Evolutionary conservation across 2,329 filamentous ascomycete species (phyloP).

Genomic region (Tolypocladium guangdongense): DNA sequence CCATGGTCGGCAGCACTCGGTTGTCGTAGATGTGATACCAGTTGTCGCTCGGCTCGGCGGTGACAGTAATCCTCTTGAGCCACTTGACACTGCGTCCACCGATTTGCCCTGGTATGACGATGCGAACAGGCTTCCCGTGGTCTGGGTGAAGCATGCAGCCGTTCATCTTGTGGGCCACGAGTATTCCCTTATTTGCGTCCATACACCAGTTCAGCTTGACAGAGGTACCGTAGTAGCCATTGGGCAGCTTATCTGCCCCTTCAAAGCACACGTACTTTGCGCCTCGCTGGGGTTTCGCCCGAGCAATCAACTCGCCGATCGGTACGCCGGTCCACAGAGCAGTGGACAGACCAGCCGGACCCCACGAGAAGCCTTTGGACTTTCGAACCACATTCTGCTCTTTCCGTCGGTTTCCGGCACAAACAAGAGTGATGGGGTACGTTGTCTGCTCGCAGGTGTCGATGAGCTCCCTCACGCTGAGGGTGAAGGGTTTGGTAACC

Average conservation of each 20-base stretch:
- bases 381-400: slow-evolving; percentile 88
- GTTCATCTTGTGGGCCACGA: slow-evolving; percentile 88
- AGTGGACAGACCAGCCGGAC: slow-evolving; percentile 74
- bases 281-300: slow-evolving; percentile 54
- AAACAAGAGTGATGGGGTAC: slow-evolving; percentile 79
- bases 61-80: slow-evolving; percentile 72
- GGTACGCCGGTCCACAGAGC: slow-evolving; percentile 78
- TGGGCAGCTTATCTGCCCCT: slow-evolving; percentile 78
- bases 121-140: slow-evolving; percentile 74
- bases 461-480: slow-evolving; percentile 64
- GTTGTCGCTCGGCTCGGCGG: slow-evolving; percentile 70
- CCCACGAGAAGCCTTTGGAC: slow-evolving; percentile 92
- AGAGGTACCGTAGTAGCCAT: slow-evolving; percentile 81
- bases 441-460: slow-evolving; percentile 70
- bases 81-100: slow-evolving; percentile 90
- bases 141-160: slow-evolving; percentile 70
- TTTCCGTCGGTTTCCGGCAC: slow-evolving; percentile 83
- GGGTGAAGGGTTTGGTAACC: slow-evolving; percentile 62
- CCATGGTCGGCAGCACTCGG: slow-evolving; percentile 74
- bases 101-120: slow-evolving; percentile 82
- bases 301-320: slow-evolving; percentile 58
- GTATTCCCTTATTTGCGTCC: slow-evolving; percentile 72
- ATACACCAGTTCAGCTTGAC: slow-evolving; percentile 82
- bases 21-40: slow-evolving; percentile 97
- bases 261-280: slow-evolving; percentile 86